Evolutionary conservation across 2,329 filamentous ascomycete species (phyloP), one percentile per base, ranked within the genome.

Genomic region (Colletotrichum scovillei): DNA sequence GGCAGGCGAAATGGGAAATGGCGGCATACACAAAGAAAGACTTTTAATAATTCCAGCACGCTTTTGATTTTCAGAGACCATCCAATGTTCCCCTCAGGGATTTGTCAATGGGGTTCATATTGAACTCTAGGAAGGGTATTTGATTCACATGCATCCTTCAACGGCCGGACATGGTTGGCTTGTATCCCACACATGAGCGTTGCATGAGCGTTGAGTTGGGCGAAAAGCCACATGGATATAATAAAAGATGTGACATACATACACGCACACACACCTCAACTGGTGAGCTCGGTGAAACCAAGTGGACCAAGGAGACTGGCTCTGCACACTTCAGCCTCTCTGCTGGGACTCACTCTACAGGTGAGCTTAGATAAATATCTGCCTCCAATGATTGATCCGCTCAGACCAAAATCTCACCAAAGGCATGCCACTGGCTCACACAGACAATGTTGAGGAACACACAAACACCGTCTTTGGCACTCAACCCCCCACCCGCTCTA

Each of bases 361-460:
- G 32, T 16, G 6, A 12, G 38, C 38, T 42, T 19, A 42, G 38
- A 42, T 42, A 19, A 42, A 19, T 16, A 42, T 3, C 14, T 35
- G 32, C 32, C 32, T 35, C 38, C 19, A 16, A 6, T 7, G 14
- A n/a, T 9, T 49, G 16, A 46, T 46, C 42, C 42, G 42, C 42
- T 49, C 42, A 49, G 42, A 49, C 42, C 8, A 49, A n/a, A 49
- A 53, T 53, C 60, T 53, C 60, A 63, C 46, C 60, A 63, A 63
- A 63, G 52, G 49, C n/a, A 35, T 35, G 60, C 46, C 46, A 24
- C 26, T 30, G 42, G 11, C 46, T 35, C 28, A 53, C 69, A 62
- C 63, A 52, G 69, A 71, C 63, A 49, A 38, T 68, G 63, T 67
- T 71, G 69, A 62, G 69, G 30, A 28, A 32, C 63, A 66, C 63